phyloP scores from a whole-genome alignment of 2,329 filamentous ascomycete species.

The Monosporascus sp. region DNA sequence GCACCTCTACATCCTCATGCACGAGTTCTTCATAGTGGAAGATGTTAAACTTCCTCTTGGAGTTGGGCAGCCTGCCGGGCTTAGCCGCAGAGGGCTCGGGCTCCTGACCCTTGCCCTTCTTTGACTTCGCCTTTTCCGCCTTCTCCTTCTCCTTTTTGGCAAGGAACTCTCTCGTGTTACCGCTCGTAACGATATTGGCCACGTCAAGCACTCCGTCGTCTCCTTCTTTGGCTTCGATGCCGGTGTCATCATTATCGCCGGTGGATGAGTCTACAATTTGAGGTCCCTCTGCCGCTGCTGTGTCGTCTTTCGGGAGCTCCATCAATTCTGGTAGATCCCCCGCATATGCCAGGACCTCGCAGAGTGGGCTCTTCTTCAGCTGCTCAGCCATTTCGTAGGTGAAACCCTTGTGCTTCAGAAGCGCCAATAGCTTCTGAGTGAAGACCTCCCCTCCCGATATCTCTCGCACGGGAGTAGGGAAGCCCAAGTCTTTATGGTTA shows the following conservation, averaged over 20 bases:
- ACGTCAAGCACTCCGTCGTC: conserved; percentile 77
- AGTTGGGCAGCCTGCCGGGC: conserved; percentile 61
- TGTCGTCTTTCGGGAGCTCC: conserved; percentile 41
- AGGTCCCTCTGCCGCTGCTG: conserved; percentile 18
- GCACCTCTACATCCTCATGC: conserved; percentile 45
- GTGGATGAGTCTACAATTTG: conserved; percentile 17
- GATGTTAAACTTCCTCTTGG: conserved; percentile 61
- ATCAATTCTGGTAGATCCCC: conserved; percentile 38
- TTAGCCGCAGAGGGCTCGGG: conserved; percentile 47
- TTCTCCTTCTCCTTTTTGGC: conserved; percentile 81
- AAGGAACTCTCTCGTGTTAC: conserved; percentile 75
- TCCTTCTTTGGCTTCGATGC: conserved; percentile 32
- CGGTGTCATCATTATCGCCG: conserved; percentile 30
- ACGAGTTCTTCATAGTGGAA: conserved; percentile 70
- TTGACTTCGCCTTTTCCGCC: conserved; percentile 55
- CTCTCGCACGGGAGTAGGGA: conserved; percentile 33
- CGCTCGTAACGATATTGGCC: conserved; percentile 76
- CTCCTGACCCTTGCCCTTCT: conserved; percentile 58
- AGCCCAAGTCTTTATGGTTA: conserved; percentile 61
- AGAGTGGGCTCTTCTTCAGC: conserved; percentile 60
- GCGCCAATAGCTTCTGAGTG: conserved; percentile 64
- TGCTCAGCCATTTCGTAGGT: conserved; percentile 64
- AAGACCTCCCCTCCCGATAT: conserved; percentile 83
- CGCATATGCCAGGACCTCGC: conserved; percentile 59
- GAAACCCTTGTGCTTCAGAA: conserved; percentile 57